These are phyloP conservation scores for Debaryomyces hansenii DNA, from an alignment of 805 yeast species.

Conservation along the genomic window DNA sequence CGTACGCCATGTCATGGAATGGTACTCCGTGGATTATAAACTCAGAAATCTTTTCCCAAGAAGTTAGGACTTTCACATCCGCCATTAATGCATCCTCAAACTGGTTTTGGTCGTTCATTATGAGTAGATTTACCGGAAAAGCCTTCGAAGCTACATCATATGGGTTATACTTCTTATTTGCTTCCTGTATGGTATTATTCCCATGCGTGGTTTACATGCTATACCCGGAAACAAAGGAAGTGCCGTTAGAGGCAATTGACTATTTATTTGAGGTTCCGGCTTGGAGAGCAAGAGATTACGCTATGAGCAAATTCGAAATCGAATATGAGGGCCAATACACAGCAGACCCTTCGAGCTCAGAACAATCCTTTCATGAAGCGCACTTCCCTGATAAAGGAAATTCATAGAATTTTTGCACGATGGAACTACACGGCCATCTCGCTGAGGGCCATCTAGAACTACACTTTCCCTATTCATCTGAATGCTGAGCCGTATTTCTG, in stretches of 20 bases:
- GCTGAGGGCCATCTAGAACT: no score
- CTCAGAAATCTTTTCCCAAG: slow-evolving; percentile 45
- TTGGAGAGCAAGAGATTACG: slow-evolving; percentile 30
- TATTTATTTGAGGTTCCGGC: slow-evolving; percentile 33
- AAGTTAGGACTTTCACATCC: slow-evolving; percentile 43
- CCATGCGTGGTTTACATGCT: slow-evolving; percentile 29
- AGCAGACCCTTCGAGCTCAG: no score
- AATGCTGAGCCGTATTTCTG: no score
- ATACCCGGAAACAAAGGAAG: slow-evolving; percentile 40
- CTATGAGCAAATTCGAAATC: slow-evolving; percentile 9
- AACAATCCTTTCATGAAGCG: no score
- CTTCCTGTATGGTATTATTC: slow-evolving; percentile 24
- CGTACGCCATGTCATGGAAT: slow-evolving; percentile 45
- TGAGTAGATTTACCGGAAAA: slow-evolving; percentile 46
- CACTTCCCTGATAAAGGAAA: no score
- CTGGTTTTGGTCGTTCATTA: slow-evolving; percentile 53
- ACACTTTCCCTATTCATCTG: no score
- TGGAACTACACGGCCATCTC: no score
- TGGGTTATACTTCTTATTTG: slow-evolving; percentile 47
- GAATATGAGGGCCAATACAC: no score
- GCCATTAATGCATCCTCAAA: slow-evolving; percentile 44
- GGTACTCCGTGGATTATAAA: slow-evolving; percentile 50
- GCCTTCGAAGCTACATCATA: slow-evolving; percentile 44
- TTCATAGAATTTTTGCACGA: no score
- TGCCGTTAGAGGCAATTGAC: slow-evolving; percentile 35